Base-by-base conservation (phyloP, 768 basidiomycete species). In the Macrolepiota dolichaula region DNA sequence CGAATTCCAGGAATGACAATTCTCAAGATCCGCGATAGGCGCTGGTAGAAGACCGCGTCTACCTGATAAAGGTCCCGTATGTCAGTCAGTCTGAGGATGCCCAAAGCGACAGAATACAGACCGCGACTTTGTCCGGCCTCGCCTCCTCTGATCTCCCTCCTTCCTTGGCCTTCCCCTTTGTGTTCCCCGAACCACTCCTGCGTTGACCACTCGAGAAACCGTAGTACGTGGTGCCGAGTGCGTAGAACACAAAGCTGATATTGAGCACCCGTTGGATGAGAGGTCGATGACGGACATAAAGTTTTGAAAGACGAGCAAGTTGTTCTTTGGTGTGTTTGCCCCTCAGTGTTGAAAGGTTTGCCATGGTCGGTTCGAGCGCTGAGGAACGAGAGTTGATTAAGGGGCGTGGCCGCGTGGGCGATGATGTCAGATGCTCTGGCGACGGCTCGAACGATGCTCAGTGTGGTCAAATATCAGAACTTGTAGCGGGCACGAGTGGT, bases 1-100 rank as follows among this genome's bases (percentile, higher is more conserved):
- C 85, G 85, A 58, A 93, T 72, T 46, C 88, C 81, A 3, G 96
- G 96, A 58, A 98, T 93, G 22, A 96, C 91, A 52, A 98, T 97
- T 19, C 85, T 81, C 38, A 97, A 78, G 53, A 99, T 88, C 32
- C 75, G 74, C 24, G 83, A 80, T 19, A 99, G 81, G 9, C 94
- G 85, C 63, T 86, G 81, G 68, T 94, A 96, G 76, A 98, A 98
- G 19, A 92, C 71, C 1, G 91, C 91, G 72, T 98, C 96, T n/a
- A 96, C 89, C 88, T 94, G 67, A 13, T 32, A 49, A 61, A 47
- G 37, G 47, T 44, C 32, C 47, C 22, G 59, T n/a, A 19, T 9
- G 47, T 38, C 11, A 50, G 27, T 19, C 47, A 24, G 24, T 24
- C 25, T 47, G 29, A 50, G 52, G 42, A 35, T 49, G 51, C 25